phyloP scores from a whole-genome alignment of 2,329 filamentous ascomycete genomes.

The Pleochaeta shiraiana region DNA sequence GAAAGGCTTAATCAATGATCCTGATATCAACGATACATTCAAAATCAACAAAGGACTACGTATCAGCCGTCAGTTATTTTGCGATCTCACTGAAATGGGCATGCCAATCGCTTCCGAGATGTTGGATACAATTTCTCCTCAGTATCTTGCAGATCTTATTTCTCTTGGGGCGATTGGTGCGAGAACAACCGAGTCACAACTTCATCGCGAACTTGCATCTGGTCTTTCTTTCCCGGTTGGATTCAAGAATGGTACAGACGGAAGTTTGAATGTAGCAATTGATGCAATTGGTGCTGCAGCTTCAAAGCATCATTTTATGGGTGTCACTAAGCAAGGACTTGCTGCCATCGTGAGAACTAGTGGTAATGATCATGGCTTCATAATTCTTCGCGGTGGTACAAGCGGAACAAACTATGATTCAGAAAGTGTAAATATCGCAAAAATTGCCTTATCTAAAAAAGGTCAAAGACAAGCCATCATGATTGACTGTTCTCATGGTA shows the following conservation, averaged over 20 bases:
- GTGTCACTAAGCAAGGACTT: conserved; percentile 88
- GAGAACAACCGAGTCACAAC: conserved; percentile 88
- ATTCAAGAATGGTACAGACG: conserved; percentile 99
- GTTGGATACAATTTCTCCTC: conserved; percentile 95
- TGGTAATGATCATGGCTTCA: conserved; percentile 94
- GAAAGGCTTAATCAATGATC: conserved; percentile 99
- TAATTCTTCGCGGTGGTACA: conserved; percentile 81
- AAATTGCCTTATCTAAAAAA: conserved; percentile 54
- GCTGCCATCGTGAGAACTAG: conserved; percentile 87
- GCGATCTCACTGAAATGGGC: conserved; percentile 64
- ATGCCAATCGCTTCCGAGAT: conserved; percentile 97
- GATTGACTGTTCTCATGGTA: conserved; percentile 97
- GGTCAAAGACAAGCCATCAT: conserved; percentile 61
- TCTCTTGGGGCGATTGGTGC: conserved; percentile 87
- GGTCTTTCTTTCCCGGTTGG: conserved; percentile 93
- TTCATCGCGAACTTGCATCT: conserved; percentile 84
- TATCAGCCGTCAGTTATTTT: conserved; percentile 81
- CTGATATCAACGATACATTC: conserved; percentile 91
- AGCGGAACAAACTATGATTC: conserved; percentile 89
- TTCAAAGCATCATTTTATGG: conserved; percentile 91
- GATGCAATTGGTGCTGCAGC: conserved; percentile 87
- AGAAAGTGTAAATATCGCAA: conserved; percentile 63
- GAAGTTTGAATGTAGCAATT: conserved; percentile 69
- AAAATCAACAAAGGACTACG: conserved; percentile 97
- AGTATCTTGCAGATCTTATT: conserved; percentile 84